These are phyloP conservation scores for Jackrogersella minutella DNA, from an alignment of 495 filamentous ascomycete species.

Conservation along the genomic window DNA sequence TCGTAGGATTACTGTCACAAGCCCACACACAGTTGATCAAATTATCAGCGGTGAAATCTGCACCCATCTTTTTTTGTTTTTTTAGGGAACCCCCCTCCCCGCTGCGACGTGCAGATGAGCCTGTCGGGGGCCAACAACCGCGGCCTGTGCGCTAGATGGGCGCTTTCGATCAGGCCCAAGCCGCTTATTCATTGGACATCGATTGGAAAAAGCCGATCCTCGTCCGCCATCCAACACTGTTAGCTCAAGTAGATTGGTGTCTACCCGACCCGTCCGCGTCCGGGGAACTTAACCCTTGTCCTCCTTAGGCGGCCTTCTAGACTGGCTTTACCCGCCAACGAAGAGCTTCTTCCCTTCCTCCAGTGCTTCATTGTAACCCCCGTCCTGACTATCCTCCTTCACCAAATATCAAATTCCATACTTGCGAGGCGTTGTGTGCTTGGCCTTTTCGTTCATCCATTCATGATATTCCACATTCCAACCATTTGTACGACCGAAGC, in stretches of 20 bases:
- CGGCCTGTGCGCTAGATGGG: slow-evolving; percentile 42
- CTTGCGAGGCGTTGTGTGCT: slow-evolving; percentile 23
- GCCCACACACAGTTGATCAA: slow-evolving; percentile 15
- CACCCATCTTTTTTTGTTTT: slow-evolving; percentile 10
- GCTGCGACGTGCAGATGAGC: slow-evolving; percentile 36
- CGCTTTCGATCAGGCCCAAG: slow-evolving; percentile 35
- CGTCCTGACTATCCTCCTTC: slow-evolving; percentile 28
- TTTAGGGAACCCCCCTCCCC: slow-evolving; percentile 24
- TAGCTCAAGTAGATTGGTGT: slow-evolving; percentile 39
- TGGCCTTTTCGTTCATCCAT: slow-evolving; percentile 18
- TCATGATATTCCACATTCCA: slow-evolving; percentile 19
- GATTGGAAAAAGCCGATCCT: slow-evolving; percentile 34
- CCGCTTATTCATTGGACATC: slow-evolving; percentile 33
- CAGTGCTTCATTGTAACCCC: slow-evolving; percentile 39
- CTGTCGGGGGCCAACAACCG: slow-evolving; percentile 36
- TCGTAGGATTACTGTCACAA: slow-evolving; percentile 26
- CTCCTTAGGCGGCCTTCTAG: slow-evolving; percentile 26
- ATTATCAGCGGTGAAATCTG: slow-evolving; percentile 21
- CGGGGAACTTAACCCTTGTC: slow-evolving; percentile 35
- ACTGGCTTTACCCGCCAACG: slow-evolving; percentile 35
- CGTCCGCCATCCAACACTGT: slow-evolving; percentile 32
- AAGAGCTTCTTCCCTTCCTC: slow-evolving; percentile 37
- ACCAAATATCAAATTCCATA: slow-evolving; percentile 36
- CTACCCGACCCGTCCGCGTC: slow-evolving; percentile 41
- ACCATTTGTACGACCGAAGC: slow-evolving; percentile 20